phyloP scores from a whole-genome alignment of 768 basidiomycete genomes.

The Suillus bovinus region DNA sequence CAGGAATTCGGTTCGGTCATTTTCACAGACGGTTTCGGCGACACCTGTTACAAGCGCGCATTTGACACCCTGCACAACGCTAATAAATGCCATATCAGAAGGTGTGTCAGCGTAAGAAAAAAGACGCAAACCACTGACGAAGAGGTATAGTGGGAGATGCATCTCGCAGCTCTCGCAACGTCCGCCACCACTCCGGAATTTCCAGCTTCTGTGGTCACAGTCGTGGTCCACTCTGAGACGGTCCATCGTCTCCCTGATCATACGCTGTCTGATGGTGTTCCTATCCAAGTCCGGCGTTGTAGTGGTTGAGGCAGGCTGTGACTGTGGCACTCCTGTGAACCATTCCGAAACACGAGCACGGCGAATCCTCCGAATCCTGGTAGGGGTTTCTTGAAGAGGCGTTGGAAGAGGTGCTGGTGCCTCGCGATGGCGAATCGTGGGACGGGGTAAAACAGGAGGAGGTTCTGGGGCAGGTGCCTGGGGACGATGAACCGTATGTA shows the following conservation, averaged over 20 bases:
- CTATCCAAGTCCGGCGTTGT: background rate
- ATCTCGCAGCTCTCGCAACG: slow-evolving; percentile 47
- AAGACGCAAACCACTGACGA: slow-evolving; percentile 40
- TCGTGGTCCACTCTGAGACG: slow-evolving; percentile 54
- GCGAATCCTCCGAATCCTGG: background rate
- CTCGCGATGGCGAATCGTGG: background rate
- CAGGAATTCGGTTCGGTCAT: background rate
- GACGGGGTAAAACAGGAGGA: background rate
- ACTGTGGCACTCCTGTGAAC: background rate
- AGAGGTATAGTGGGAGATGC: slow-evolving; percentile 43
- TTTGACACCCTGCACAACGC: slow-evolving; percentile 36
- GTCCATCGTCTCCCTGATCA: slow-evolving; percentile 35
- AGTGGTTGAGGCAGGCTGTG: background rate
- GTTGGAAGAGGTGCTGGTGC: slow-evolving; percentile 11
- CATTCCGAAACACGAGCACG: background rate
- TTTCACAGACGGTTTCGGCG: slow-evolving; percentile 36
- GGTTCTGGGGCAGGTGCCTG: background rate
- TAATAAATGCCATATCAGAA: slow-evolving; percentile 14
- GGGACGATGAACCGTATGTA: background rate
- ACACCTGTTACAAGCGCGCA: slow-evolving; percentile 39
- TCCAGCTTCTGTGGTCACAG: slow-evolving; percentile 49
- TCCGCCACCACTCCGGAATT: slow-evolving; percentile 42
- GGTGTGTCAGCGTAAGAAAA: background rate
- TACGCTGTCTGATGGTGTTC: slow-evolving; percentile 15
- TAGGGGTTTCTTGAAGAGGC: slow-evolving; percentile 2